Base-by-base conservation (phyloP, 768 basidiomycete species). In the Boletus rufocinnamomeus region DNA sequence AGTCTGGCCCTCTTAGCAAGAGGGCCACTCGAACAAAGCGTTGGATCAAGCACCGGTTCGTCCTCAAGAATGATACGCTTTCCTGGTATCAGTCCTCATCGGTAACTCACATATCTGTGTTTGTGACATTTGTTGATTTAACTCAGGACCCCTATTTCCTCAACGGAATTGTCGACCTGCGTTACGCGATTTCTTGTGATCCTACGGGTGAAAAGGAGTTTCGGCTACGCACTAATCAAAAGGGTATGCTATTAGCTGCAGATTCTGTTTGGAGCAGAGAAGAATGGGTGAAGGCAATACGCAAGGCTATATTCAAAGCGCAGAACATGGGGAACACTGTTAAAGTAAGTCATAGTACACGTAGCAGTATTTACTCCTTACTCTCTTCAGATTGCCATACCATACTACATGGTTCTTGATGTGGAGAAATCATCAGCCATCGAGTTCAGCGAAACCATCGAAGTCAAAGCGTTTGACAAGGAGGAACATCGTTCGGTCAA, bases 241-340 rank as follows among this genome's bases (percentile, higher is more conserved):
- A 88, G 75, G 82, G 77, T 16, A 78, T 95, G 50, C 69, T 83
- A 27, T 72, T 97, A 52, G 82, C 81, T 35, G 89, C 91, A 11
- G 90, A 95, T 66, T 93, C 91, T 28, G 75, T 86, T 10, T 87
- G 90, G 2, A 93, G 88, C 69, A 83, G 91, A 48, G 88, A 94
- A 47, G 94, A 96, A 75, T 99, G 96, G 96, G 88, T 98, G 48
- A 98, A 97, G 72, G 88, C 92, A 10, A 87, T 99, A 59, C 84
- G 88, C 58, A 96, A 91, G 73, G 89, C 94, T 55, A 94, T 98
- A 54, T 95, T 98, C 78, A 93, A 94, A 70, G 88, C 90, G 14
- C 95, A 98, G 77, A 97, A 98, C 72, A 89, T 89, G 81, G 96
- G 96, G 2, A 94, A 98, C 67, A 91, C 85, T 65, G 94, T 98